Percentiles rank a stretch among this genome's conserved stretches.
phyloP scores from a whole-genome alignment of 805 yeast genomes.

The Torulaspora quercuum region DNA sequence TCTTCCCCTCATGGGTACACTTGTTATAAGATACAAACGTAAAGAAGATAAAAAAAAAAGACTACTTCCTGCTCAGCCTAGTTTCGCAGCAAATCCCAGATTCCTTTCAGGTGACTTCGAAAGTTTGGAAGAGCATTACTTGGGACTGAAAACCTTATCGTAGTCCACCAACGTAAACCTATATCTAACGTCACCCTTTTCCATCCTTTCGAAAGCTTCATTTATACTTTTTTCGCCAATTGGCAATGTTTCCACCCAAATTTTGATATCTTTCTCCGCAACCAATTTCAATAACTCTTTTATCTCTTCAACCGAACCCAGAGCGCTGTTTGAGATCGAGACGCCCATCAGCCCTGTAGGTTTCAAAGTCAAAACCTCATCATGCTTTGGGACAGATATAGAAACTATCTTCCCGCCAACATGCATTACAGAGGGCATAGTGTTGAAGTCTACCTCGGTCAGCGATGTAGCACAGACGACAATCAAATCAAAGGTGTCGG shows the following conservation, averaged over 20 bases:
- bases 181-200: constrained; percentile 56
- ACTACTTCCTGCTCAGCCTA: too few relatives aligned
- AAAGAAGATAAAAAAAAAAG: too few relatives aligned
- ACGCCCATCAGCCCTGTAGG: constrained; percentile 50
- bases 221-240: constrained; percentile 51
- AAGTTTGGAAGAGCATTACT: too few relatives aligned
- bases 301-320: constrained; percentile 64
- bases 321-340: constrained; percentile 54
- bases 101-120: too few relatives aligned
- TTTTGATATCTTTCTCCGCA: constrained; percentile 51
- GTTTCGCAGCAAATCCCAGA: too few relatives aligned
- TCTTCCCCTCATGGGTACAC: too few relatives aligned
- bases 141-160: too few relatives aligned
- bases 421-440: constrained; percentile 49
- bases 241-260: constrained; percentile 62
- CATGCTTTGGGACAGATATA: constrained; percentile 63
- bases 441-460: constrained; percentile 46
- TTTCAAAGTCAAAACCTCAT: constrained; percentile 31
- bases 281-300: constrained; percentile 64
- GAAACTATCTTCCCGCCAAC: constrained; percentile 58
- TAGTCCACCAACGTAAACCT: constrained; percentile 63
- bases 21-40: too few relatives aligned
- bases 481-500: constrained; percentile 41
- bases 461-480: constrained; percentile 47
- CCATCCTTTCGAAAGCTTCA: constrained; percentile 53